A percentile compares a stretch with the other conserved stretches of the same genome.
Evolutionary conservation across 805 yeast genomes (phyloP).

Genomic region (Ogataea kodamae): DNA sequence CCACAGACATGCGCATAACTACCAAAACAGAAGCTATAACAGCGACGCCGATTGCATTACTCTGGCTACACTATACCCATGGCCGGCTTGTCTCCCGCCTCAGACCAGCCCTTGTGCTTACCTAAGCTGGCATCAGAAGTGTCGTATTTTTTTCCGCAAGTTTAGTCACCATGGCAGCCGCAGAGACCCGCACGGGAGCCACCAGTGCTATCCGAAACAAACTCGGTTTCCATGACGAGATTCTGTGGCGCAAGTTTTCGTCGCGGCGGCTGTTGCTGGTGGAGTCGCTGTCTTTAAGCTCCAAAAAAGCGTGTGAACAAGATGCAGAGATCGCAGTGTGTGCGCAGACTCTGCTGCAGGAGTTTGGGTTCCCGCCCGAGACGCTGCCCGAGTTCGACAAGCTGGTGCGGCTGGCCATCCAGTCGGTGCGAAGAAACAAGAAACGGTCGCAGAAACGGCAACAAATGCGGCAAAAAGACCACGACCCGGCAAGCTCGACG

Average conservation of each 20-base stretch:
- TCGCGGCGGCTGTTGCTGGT: constrained; percentile 86
- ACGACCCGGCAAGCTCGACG: constrained; percentile 21
- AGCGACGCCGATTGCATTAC: no score
- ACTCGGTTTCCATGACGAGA: constrained; percentile 75
- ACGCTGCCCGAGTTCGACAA: constrained; percentile 76
- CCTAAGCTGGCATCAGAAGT: constrained; percentile 9
- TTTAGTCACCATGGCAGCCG: constrained; percentile 7
- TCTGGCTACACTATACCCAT: no score
- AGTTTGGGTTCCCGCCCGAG: constrained; percentile 64
- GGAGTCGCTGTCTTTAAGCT: constrained; percentile 58
- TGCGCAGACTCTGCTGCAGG: constrained; percentile 71
- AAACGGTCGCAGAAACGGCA: constrained; percentile 53
- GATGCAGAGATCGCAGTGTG: constrained; percentile 76
- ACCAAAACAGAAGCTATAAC: no score
- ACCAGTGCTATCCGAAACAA: constrained; percentile 47
- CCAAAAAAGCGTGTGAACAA: constrained; percentile 87
- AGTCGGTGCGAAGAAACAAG: constrained; percentile 85
- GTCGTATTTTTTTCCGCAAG: background rate
- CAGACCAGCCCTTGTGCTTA: no score
- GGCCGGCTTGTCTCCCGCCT: no score
- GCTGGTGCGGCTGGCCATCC: constrained; percentile 89
- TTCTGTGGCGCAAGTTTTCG: constrained; percentile 86
- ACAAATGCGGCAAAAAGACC: constrained; percentile 20
- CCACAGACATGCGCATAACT: no score
- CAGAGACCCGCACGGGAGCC: constrained; percentile 31